These are phyloP conservation scores for Xylariaceae sp. DNA, from an alignment of 2,329 filamentous ascomycete species.

Conservation along the genomic window DNA sequence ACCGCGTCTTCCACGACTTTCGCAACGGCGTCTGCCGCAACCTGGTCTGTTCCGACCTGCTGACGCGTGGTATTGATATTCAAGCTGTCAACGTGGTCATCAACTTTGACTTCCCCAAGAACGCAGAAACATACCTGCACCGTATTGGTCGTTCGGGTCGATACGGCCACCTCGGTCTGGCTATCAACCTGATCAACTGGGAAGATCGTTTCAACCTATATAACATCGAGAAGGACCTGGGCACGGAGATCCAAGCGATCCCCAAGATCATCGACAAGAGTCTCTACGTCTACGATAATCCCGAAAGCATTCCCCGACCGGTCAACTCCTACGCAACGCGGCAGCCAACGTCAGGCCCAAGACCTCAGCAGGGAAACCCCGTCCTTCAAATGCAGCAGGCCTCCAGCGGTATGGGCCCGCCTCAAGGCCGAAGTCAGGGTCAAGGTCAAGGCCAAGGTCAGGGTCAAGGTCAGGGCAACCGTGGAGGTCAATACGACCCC, in stretches of 20 bases:
- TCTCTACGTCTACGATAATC: slow-evolving; percentile 95
- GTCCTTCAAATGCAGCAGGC: slow-evolving; percentile 17
- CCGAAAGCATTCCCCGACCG: slow-evolving; percentile 87
- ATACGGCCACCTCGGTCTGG: slow-evolving; percentile 92
- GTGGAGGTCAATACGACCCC: slow-evolving; percentile 23
- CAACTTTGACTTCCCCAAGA: slow-evolving; percentile 99
- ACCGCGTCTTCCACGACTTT: slow-evolving; percentile 99
- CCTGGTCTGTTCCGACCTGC: slow-evolving; percentile 91
- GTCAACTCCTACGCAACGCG: slow-evolving; percentile 40
- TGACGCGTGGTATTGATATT: slow-evolving; percentile 98
- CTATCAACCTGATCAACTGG: slow-evolving; percentile 99
- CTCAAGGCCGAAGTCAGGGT: slow-evolving; percentile 23
- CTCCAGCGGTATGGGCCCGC: slow-evolving; percentile 10
- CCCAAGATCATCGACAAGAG: slow-evolving; percentile 92
- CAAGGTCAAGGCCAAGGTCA: slow-evolving; percentile 24
- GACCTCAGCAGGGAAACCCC: slow-evolving; percentile 18
- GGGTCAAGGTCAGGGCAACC: slow-evolving; percentile 16
- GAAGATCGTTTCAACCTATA: slow-evolving; percentile 98
- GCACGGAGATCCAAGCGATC: slow-evolving; percentile 97
- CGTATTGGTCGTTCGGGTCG: slow-evolving; percentile 96
- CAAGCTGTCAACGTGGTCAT: slow-evolving; percentile 99
- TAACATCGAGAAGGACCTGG: slow-evolving; percentile 94
- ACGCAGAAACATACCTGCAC: slow-evolving; percentile 97
- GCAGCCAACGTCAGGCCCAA: slow-evolving; percentile 10
- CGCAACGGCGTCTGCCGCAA: slow-evolving; percentile 96